Evolutionary conservation across 306 rosid genomes (phyloP).

Genomic region (Prunus kanzakura): DNA sequence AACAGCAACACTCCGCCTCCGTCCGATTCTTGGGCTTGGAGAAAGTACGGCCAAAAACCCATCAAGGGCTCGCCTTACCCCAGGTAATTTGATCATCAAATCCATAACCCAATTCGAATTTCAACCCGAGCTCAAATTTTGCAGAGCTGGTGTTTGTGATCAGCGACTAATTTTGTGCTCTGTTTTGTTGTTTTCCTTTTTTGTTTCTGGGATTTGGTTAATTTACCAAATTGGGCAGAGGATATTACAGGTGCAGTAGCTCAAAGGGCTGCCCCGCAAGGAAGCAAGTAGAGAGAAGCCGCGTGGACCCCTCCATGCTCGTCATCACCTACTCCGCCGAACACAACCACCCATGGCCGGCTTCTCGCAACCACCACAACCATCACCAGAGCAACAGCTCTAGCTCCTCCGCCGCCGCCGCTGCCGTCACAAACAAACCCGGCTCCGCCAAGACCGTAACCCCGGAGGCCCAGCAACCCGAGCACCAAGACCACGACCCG

Average conservation of each 20-base stretch:
- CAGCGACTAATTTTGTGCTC: background rate
- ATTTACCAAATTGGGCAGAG: conserved; percentile 43
- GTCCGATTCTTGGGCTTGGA: conserved; percentile 95
- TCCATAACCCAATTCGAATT: background rate
- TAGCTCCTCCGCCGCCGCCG: background rate
- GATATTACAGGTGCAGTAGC: conserved; percentile 85
- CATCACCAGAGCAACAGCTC: conserved; percentile 30
- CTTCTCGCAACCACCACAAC: conserved; percentile 50
- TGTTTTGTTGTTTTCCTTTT: background rate
- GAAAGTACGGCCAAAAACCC: conserved; percentile 97
- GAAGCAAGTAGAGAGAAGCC: conserved; percentile 90
- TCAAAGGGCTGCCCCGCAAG: conserved; percentile 96
- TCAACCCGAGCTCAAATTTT: background rate
- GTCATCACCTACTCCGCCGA: conserved; percentile 80
- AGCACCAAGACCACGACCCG: conserved; percentile 7
- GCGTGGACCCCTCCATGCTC: conserved; percentile 81
- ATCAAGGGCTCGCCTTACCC: conserved; percentile 99
- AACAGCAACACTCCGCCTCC: conserved; percentile 61
- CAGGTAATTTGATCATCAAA: conserved; percentile 36
- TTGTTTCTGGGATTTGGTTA: background rate
- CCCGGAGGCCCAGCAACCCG: background rate
- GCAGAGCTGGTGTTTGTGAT: background rate
- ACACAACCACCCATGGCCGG: conserved; percentile 86
- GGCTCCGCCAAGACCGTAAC: conserved; percentile 20
- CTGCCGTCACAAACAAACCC: conserved; percentile 4